phyloP scores from a whole-genome alignment of 805 yeast species.

The Trichomonascus vanleenenianus region DNA sequence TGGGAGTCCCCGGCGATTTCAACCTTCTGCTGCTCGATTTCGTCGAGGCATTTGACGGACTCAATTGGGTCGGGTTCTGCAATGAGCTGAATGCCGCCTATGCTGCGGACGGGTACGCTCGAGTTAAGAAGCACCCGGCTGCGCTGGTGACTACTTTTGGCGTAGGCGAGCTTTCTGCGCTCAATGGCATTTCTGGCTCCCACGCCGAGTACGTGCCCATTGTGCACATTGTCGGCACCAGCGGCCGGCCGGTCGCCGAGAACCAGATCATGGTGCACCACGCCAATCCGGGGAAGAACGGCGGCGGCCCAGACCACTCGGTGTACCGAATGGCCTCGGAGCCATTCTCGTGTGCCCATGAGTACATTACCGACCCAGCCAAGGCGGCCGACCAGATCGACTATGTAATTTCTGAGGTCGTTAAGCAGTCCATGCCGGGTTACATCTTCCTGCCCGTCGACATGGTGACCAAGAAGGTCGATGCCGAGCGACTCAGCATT shows the following conservation, averaged over 20 bases:
- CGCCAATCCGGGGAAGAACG: constrained; percentile 27
- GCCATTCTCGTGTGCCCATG: constrained; percentile 49
- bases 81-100: constrained; percentile 88
- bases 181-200: constrained; percentile 78
- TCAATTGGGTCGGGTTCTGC: constrained; percentile 76
- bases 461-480: constrained; percentile 35
- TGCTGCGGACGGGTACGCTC: constrained; percentile 84
- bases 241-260: constrained; percentile 36
- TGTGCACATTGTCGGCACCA: constrained; percentile 79
- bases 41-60: constrained; percentile 32
- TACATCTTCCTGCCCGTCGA: constrained; percentile 73
- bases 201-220: constrained; percentile 75
- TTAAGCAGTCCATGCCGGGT: constrained; percentile 65
- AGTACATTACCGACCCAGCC: constrained; percentile 37
- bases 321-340: constrained; percentile 58
- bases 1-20: constrained; percentile 42
- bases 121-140: constrained; percentile 55
- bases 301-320: constrained; percentile 43
- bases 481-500: constrained; percentile 29
- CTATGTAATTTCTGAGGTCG: constrained; percentile 47
- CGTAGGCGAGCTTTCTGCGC: constrained; percentile 81
- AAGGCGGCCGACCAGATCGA: constrained; percentile 60
- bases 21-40: constrained; percentile 35
- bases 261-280: constrained; percentile 32
- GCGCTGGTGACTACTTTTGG: constrained; percentile 72